A percentile compares a stretch with the other conserved stretches of the same genome.
phyloP scores from a whole-genome alignment of 441 rosid species.

The Arabidopsis hybrid region DNA sequence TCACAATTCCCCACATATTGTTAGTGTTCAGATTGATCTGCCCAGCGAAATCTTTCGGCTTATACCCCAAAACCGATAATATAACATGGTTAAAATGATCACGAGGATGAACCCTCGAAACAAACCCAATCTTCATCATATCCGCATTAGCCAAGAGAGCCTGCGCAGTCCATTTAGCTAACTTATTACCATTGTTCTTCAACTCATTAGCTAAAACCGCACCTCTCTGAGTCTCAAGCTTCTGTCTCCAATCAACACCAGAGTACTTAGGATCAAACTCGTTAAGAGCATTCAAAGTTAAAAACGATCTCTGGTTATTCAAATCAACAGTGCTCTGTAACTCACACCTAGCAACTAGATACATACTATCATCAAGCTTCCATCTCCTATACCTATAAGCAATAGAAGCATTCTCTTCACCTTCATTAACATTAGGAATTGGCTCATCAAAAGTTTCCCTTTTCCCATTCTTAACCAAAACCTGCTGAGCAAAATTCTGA shows the following conservation, averaged over 20 bases:
- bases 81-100: constrained; percentile 95
- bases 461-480: constrained; percentile 75
- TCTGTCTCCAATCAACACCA: constrained; percentile 98
- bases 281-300: constrained; percentile 87
- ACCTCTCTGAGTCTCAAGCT: constrained; percentile 93
- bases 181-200: constrained; percentile 90
- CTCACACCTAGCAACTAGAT: constrained; percentile 86
- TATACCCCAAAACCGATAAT: constrained; percentile 84
- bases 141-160: constrained; percentile 87
- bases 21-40: constrained; percentile 89
- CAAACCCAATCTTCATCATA: constrained; percentile 95
- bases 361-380: constrained; percentile 81
- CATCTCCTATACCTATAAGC: constrained; percentile 89
- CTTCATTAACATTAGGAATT: constrained; percentile 81
- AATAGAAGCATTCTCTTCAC: constrained; percentile 90
- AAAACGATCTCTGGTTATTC: constrained; percentile 74
- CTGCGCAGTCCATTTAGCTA: constrained; percentile 97
- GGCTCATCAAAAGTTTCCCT: constrained; percentile 83
- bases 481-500: constrained; percentile 92
- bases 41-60: constrained; percentile 80
- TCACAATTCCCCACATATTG: constrained; percentile 98
- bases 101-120: constrained; percentile 92
- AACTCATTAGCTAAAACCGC: constrained; percentile 93
- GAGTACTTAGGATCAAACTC: constrained; percentile 95
- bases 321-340: constrained; percentile 82